These are phyloP conservation scores for Metschnikowia cerradonensis DNA, from an alignment of 805 yeast genomes.

Conservation along the genomic window DNA sequence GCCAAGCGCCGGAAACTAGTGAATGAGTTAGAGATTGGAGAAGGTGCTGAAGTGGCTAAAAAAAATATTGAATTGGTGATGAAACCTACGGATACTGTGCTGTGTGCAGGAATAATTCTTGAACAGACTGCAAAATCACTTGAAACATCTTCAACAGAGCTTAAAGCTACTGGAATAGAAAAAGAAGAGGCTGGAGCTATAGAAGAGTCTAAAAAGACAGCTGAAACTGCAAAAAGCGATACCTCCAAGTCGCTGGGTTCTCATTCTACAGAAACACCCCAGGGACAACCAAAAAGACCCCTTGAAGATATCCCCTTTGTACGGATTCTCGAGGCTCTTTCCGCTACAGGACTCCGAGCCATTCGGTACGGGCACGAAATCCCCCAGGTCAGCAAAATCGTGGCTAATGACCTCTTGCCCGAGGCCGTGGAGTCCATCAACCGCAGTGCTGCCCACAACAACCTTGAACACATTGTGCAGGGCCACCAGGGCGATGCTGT, in stretches of 20 bases:
- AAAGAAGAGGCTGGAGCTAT: too few relatives aligned
- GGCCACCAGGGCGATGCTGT: constrained; percentile 91
- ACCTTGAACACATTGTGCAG: constrained; percentile 50
- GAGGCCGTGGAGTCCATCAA: constrained; percentile 82
- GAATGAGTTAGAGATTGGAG: neutral
- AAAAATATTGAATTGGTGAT: neutral
- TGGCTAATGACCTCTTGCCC: constrained; percentile 86
- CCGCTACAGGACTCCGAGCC: constrained; percentile 94
- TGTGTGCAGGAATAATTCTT: too few relatives aligned
- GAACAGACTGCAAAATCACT: too few relatives aligned
- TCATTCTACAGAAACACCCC: neutral
- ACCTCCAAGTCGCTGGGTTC: neutral
- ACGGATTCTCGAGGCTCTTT: constrained; percentile 79
- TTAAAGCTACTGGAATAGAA: too few relatives aligned
- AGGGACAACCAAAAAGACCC: neutral
- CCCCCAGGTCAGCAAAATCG: constrained; percentile 63
- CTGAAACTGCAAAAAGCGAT: too few relatives aligned
- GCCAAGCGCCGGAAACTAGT: constrained; percentile 13
- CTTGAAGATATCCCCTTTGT: constrained; percentile 23
- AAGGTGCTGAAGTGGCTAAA: neutral
- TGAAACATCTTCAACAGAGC: too few relatives aligned
- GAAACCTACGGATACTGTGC: neutral
- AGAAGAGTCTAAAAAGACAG: too few relatives aligned
- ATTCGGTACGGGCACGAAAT: constrained; percentile 90
- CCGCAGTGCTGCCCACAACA: constrained; percentile 66